phyloP scores from a whole-genome alignment of 345 rosid species.

The Hibiscus trionum region DNA sequence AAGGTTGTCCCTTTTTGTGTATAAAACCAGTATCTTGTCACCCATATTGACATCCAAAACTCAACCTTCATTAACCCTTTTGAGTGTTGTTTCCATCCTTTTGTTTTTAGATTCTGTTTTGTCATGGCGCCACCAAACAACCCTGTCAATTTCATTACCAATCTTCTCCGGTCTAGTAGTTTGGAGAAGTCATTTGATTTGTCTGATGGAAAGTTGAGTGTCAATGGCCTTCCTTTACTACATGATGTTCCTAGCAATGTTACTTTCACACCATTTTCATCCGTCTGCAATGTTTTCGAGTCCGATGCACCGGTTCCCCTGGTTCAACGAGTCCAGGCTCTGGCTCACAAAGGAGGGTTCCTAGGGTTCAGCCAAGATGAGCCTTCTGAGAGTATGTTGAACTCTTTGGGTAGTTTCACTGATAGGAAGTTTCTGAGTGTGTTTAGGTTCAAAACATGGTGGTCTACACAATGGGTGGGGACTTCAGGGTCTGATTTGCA shows the following conservation, averaged over 20 bases:
- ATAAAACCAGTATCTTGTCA: neutral
- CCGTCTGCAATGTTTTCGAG: conserved; percentile 32
- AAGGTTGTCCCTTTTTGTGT: neutral
- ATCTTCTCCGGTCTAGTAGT: conserved; percentile 12
- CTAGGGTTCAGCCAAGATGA: conserved; percentile 46
- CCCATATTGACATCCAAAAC: neutral
- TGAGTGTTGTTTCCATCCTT: neutral
- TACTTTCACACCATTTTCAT: conserved; percentile 39
- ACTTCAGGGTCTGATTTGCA: neutral
- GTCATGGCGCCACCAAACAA: conserved; percentile 61
- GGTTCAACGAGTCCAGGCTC: conserved; percentile 39
- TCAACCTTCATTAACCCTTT: neutral
- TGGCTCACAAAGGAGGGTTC: conserved; percentile 55
- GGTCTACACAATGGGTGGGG: neutral
- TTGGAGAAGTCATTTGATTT: conserved; percentile 28
- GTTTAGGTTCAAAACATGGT: neutral
- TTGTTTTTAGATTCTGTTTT: neutral
- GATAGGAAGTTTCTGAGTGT: neutral
- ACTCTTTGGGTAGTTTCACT: conserved; percentile 60
- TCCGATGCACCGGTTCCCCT: conserved; percentile 47
- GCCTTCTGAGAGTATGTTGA: conserved; percentile 34
- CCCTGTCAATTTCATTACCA: conserved; percentile 15
- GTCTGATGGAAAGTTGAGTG: conserved; percentile 36
- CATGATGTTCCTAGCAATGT: conserved; percentile 61
- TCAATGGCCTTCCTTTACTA: conserved; percentile 45